Evolutionary conservation across 345 rosid species (phyloP), one percentile per base, ranked within the genome.

Genomic region (Salix brachista): DNA sequence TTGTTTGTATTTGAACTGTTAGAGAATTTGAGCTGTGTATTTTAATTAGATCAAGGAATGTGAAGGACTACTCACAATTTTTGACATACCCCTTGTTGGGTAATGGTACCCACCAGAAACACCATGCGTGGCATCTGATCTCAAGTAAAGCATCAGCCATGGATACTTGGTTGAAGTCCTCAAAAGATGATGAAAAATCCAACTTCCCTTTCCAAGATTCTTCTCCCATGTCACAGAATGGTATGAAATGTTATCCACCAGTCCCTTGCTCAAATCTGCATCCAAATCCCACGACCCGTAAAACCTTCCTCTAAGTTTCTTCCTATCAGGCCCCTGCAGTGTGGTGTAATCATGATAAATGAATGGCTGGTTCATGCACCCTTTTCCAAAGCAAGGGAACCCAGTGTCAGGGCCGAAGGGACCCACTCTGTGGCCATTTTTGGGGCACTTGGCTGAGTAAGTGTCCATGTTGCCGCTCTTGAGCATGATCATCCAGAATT

Each of bases 401-500:
- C 77, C 73, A 2, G 69, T 69, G 7, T 84, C 83, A 6, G 92
- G 80, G 10, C 77, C 77, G 21, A 86, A 90, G 60, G 94, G 90
- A 69, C 80, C 87, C n/a, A 69, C 68, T 66, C 60, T 80, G 54
- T 85, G 79, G 34, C 97, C 98, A 72, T 94, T 88, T 68, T 86
- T 32, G 32, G 96, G 98, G 42, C 98, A 94, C 46, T 84, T 77
- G 66, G 88, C 85, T 50, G 90, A 85, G 10, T 42, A 83, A 26
- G 93, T 85, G 79, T 92, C 97, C 73, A 83, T 90, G 83, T 94
- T 94, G 10, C 98, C 98, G 80, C 90, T 94, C 75, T 94, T 94
- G 70, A 94, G 87, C 98, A 94, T 94, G 73, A 91, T 77, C 94
- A 89, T 94, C 98, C 98, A 94, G 80, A 90, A 94, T 41, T 93